Evolutionary conservation across 1,284 basidiomycete genomes (phyloP), one percentile per base, ranked within the genome.

Genomic region (Ustilago bromivora): DNA sequence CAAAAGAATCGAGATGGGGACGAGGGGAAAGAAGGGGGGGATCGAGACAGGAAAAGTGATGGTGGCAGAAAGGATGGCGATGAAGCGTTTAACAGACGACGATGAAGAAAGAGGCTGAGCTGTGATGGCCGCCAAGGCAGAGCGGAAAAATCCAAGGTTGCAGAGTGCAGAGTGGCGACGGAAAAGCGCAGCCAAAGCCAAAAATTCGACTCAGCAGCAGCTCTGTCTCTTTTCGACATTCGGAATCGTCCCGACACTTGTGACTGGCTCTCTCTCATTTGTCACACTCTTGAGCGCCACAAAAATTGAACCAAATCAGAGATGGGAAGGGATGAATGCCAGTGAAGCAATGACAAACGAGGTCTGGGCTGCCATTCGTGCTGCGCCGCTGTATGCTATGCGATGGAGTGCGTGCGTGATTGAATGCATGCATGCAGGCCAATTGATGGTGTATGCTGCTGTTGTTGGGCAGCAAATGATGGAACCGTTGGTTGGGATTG

Each of bases 31-130:
- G 36, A 57, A 41, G 17, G 43, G 13, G 36, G 15, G 41, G 31
- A 55, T 41, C 31, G 58, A 34, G 56, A 60, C 54, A 23, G 46
- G 31, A 47, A 52, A 52, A 61, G 40, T 57, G 71, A 67, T 67
- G 62, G 46, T 67, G 62, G 67, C 55, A 67, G 36, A 34, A 53
- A 46, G 46, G 46, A 23, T 35, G 43, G 43, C n/a, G 41, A 61
- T 41, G 38, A 35, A 19, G 59, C 11, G 68, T 58, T 34, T 12
- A 31, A 31, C 0, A 10, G 62, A 57, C 36, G 38, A 64, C 23
- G 34, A 57, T 51, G 59, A 61, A 11, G 57, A 60, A 23, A 62
- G 34, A 49, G 38, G 35, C 15, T 38, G 34, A 55, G 53, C 12
- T 15, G 36, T 52, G 13, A 19, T 38, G 28, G 23, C 15, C 11